phyloP scores from a whole-genome alignment of 2,329 filamentous ascomycete genomes.

The Xylaria sp. region DNA sequence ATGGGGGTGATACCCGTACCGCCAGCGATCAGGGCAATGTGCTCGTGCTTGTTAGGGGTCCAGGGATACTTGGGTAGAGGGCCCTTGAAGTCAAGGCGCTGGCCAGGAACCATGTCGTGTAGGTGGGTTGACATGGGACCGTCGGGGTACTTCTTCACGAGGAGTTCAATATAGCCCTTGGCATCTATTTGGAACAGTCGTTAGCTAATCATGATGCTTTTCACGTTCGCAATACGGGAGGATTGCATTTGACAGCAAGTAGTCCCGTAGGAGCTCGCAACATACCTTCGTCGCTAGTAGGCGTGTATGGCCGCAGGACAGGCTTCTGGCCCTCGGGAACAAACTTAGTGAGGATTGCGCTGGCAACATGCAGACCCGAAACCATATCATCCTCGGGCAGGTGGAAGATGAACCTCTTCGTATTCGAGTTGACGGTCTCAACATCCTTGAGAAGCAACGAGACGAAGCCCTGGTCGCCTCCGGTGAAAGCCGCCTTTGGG shows the following conservation, averaged over 20 bases:
- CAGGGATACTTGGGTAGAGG: conserved; percentile 94
- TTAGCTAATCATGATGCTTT: conserved; percentile 16
- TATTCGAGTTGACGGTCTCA: conserved; percentile 90
- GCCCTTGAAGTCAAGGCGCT: conserved; percentile 91
- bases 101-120: conserved; percentile 82
- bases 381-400: conserved; percentile 86
- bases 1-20: conserved; percentile 98
- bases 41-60: conserved; percentile 90
- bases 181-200: conserved; percentile 61
- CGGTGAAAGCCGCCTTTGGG: conserved; percentile 71
- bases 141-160: conserved; percentile 91
- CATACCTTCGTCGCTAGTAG: conserved; percentile 84
- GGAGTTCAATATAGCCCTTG: conserved; percentile 83
- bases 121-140: conserved; percentile 94
- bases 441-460: conserved; percentile 82
- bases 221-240: not conserved
- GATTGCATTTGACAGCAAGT: not conserved
- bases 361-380: conserved; percentile 83
- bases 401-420: conserved; percentile 89
- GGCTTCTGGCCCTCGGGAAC: conserved; percentile 88
- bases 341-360: conserved; percentile 92
- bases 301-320: conserved; percentile 91
- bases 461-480: conserved; percentile 90
- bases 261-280: not conserved
- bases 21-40: conserved; percentile 88